Base-by-base conservation (phyloP, 371 early-diverging fungal species). In the Rhizopus microsporus region DNA sequence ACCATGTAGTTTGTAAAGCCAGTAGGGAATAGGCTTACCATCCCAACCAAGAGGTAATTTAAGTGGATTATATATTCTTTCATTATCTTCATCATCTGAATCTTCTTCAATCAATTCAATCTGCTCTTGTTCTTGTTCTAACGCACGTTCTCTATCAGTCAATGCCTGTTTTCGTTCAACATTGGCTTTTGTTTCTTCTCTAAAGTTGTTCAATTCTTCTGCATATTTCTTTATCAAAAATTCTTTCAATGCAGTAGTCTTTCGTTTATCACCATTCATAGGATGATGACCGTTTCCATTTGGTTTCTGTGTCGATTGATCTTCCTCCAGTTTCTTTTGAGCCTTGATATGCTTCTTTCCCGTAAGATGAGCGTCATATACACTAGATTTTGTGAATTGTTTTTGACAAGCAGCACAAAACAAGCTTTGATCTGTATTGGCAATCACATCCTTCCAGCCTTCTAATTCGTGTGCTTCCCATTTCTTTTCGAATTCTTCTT, bases 1-100 rank as follows among this genome's bases (percentile, higher is more conserved):
- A 7, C 99, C 99, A 69, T 97, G 98, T 50, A 97, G 80, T 72
- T 97, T 98, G 80, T 93, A 99, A 32, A 99, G 80, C 99, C 99
- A 99, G 71, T 91, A 96, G 9, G 99, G 99, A 71, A 99, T 99
- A 12, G 98, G 98, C 65, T 99, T 99, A 37, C 98, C 99, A 67
- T 98, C 99, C 97, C 97, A 97, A 8, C 97, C 99, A 42, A 98
- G 69, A 6, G 98, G 98, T 47, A 98, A 73, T 59, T 97, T 97
- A 16, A 97, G 81, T 12, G 99, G 99, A 66, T 98, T 98, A 71
- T 98, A 97, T 32, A 95, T 88, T 62, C 85, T 84, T 57, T 95
- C 95, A 15, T 90, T 92, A 48, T 93, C 90, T 12, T 92, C 95
- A 1, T 91, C 93, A 35, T 92, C 91, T 0, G 87, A 87, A 10